Percentiles rank a stretch among this genome's conserved stretches.
Evolutionary conservation across 2,329 filamentous ascomycete genomes (phyloP).

Genomic region (Tolypocladium ovalisporum): DNA sequence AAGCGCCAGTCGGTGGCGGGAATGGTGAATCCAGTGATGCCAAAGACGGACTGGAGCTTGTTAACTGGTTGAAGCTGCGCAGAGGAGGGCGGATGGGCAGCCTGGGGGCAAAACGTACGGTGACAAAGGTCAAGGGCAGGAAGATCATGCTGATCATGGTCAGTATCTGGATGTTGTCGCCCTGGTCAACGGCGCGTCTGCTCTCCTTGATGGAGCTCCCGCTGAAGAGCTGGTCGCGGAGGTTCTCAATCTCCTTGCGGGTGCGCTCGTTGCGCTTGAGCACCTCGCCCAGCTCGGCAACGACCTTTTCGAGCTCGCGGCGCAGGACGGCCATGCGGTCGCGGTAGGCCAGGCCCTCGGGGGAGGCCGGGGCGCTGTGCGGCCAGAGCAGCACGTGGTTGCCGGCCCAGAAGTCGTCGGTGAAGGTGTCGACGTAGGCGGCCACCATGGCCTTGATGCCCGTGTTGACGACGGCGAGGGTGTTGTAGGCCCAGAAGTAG

Average conservation of each 20-base stretch:
- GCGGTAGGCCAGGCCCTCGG: constrained; percentile 35
- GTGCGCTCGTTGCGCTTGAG: constrained; percentile 41
- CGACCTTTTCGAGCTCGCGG: constrained; percentile 38
- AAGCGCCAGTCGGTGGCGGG: constrained; percentile 33
- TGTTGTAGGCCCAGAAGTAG: constrained; percentile 54
- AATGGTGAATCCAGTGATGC: constrained; percentile 36
- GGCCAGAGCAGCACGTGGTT: constrained; percentile 45
- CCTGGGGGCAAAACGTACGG: constrained; percentile 23
- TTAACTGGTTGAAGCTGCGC: neutral
- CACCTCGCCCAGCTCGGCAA: constrained; percentile 35
- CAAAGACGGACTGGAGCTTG: constrained; percentile 36
- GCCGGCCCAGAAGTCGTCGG: constrained; percentile 46
- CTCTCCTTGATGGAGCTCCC: constrained; percentile 53
- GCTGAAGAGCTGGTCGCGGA: constrained; percentile 52
- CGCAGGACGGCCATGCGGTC: constrained; percentile 34
- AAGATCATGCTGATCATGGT: constrained; percentile 53
- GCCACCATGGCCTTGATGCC: constrained; percentile 47
- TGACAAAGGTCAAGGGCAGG: constrained; percentile 50
- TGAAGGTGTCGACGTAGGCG: constrained; percentile 46
- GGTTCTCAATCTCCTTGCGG: constrained; percentile 41
- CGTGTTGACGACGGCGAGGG: constrained; percentile 47
- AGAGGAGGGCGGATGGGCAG: neutral
- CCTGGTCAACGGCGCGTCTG: constrained; percentile 50
- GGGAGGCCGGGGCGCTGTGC: constrained; percentile 31
- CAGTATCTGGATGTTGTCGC: constrained; percentile 49